Base-by-base conservation (phyloP, 495 filamentous ascomycete species). In the Letharia lupina region DNA sequence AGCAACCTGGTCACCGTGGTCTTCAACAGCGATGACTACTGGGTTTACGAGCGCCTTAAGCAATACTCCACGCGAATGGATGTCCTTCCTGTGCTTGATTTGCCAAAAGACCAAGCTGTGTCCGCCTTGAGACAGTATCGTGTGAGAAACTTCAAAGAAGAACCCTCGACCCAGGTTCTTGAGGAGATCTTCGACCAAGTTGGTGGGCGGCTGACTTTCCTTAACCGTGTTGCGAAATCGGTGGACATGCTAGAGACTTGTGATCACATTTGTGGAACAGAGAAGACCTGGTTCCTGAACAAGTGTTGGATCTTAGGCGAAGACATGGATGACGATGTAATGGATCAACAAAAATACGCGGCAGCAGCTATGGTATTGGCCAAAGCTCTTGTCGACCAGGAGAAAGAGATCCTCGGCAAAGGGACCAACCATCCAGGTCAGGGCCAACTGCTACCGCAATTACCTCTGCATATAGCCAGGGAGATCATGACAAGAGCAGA, bases 241-340 rank as follows among this genome's bases (percentile, higher is more conserved):
- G 68, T 74, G 23, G 82, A 98, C 70, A 89, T 96, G 86, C 73
- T 92, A 33, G 73, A 77, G n/a, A 87, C 87, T 20, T 96, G 92
- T 74, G 77, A 90, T 39, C 75, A 85, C 20, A 97, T 98, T 68
- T 89, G 87, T 67, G 76, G 86, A 44, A 85, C 82, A 33, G 94
- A 98, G 75, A 94, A 91, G 76, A 91, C 86, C 2, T 98, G 94
- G 94, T 89, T 98, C 72, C 74, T 97, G 56, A 97, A 96, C 76
- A 87, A 95, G 69, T 96, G 92, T 75, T 91, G 93, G 84, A 95
- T 98, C 67, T 84, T 98, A 13, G 94, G 94, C 20, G 78, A 74
- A 52, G 90, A 91, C 68, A 97, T 97, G 93, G 94, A 98, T 70
- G 94, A 98, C 77, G 94, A 98, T 76, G 94, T 97, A 48, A 98